A percentile compares a stretch with the other conserved stretches of the same genome.
Conservation (phyloP, 2,329 filamentous ascomycete species). For the Apiospora hydei region DNA sequence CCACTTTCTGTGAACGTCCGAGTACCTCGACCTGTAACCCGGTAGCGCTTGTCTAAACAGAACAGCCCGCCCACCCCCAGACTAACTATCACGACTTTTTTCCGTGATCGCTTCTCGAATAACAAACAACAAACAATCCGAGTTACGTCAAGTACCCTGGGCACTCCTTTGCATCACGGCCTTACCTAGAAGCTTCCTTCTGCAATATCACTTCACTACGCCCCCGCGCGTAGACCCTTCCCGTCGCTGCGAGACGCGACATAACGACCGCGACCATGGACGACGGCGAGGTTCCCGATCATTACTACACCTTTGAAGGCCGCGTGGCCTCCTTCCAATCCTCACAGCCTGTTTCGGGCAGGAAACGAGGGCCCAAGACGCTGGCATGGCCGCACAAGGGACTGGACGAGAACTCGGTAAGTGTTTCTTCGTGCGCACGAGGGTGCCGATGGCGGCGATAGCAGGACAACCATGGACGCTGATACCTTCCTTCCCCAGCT, state of each 20-base stretch:
- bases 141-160: not conserved
- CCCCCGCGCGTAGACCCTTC: conserved; percentile 6
- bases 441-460: conserved; percentile 5
- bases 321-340: conserved; percentile 82
- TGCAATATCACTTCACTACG: not conserved
- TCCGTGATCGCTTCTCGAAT: not conserved
- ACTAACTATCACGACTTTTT: not conserved
- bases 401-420: conserved; percentile 70
- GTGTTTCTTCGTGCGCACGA: conserved; percentile 33
- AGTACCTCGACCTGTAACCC: not conserved
- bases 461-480: not conserved
- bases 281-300: conserved; percentile 50
- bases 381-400: conserved; percentile 81
- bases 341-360: conserved; percentile 68
- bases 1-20: conserved; percentile 4
- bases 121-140: not conserved
- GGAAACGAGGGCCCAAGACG: conserved; percentile 62
- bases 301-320: conserved; percentile 72
- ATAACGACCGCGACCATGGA: not conserved
- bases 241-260: not conserved
- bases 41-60: conserved; percentile 17
- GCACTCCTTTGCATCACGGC: not conserved
- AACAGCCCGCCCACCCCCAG: not conserved
- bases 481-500: conserved; percentile 61
- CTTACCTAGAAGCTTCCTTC: not conserved